Evolutionary conservation across 352 stramenopile genomes (phyloP).

Genomic region (Phytophthora sp.): DNA sequence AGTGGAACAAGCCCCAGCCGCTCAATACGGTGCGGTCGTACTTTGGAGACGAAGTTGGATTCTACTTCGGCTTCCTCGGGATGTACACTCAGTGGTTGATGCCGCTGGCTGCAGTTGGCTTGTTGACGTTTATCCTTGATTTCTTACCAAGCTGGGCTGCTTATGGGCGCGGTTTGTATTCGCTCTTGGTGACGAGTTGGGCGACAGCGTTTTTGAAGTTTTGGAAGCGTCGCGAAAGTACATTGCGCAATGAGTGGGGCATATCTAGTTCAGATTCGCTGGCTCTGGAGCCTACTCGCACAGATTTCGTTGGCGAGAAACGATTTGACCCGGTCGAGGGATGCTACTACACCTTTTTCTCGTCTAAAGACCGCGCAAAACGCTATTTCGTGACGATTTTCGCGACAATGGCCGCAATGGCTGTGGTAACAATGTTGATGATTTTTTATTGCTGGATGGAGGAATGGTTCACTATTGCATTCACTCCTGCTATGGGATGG

Average conservation of each 20-base stretch:
- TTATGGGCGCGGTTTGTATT: constrained; percentile 82
- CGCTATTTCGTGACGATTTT: constrained; percentile 78
- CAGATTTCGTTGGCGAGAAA: constrained; percentile 75
- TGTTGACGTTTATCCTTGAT: constrained; percentile 90
- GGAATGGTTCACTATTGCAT: constrained; percentile 68
- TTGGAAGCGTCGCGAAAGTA: constrained; percentile 91
- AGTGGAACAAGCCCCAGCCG: constrained; percentile 62
- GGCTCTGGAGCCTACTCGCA: constrained; percentile 58
- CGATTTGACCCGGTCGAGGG: constrained; percentile 83
- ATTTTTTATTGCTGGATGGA: constrained; percentile 83
- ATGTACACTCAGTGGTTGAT: constrained; percentile 96
- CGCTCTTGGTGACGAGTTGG: constrained; percentile 92
- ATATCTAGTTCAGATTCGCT: constrained; percentile 55
- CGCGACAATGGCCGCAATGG: constrained; percentile 72
- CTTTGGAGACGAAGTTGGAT: constrained; percentile 92
- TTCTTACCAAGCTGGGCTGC: constrained; percentile 55
- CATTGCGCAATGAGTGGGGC: constrained; percentile 87
- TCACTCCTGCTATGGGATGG: constrained; percentile 69
- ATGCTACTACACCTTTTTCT: constrained; percentile 85
- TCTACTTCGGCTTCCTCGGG: constrained; percentile 98
- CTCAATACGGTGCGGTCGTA: constrained; percentile 73
- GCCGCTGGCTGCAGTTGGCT: constrained; percentile 86
- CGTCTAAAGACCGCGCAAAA: constrained; percentile 76
- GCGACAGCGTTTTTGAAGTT: constrained; percentile 90
- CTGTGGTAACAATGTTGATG: constrained; percentile 75